Evolutionary conservation across 345 rosid genomes (phyloP), one percentile per base, ranked within the genome.

Genomic region (Kernera saxatilis): DNA sequence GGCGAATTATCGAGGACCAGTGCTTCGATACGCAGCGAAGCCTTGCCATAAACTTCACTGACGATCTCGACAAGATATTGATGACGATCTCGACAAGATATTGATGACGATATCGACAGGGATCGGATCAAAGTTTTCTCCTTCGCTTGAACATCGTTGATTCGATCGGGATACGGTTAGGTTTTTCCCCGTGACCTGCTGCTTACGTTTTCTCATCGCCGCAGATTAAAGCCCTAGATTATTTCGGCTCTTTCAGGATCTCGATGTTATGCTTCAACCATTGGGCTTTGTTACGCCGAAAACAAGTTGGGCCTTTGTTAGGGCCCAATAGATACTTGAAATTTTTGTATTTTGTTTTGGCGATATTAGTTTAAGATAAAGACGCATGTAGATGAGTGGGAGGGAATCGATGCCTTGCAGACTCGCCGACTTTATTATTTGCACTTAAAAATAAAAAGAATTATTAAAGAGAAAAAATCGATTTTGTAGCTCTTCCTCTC

Each of bases 401-500:
- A 69, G 55, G 73, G 65, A 69, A 56, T 69, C 55, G 45, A 43
- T 69, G 35, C 64, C 64, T 64, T 68, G 62, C 26, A 22, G 33
- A 40, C 52, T 53, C 18, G 19, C 70, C 8, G 37, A 36, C 49
- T 27, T 29, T 18, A 17, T 39, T 23, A 8, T 67, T 26, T 41
- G 5, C 2, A 0, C 3, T 17, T 5, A 41, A 27, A 6, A 11
- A 3, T 5, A 1, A 32, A 49, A n/a, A n/a, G n/a, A n/a, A n/a
- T n/a, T 23, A 25, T 13, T 7, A 26, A 63, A 71, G 18, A 50
- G 68, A 39, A 10, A 71, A 39, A 10, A 71, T 72, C 70, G 64
- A 73, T 45, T 64, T 73, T 73, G 64, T 53, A 54, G 71, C 65
- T 73, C 71, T 73, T 64, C 64, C 64, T 73, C 65, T 54, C 71